Conservation (phyloP, 495 filamentous ascomycete species). For the Parmelia sp. region DNA sequence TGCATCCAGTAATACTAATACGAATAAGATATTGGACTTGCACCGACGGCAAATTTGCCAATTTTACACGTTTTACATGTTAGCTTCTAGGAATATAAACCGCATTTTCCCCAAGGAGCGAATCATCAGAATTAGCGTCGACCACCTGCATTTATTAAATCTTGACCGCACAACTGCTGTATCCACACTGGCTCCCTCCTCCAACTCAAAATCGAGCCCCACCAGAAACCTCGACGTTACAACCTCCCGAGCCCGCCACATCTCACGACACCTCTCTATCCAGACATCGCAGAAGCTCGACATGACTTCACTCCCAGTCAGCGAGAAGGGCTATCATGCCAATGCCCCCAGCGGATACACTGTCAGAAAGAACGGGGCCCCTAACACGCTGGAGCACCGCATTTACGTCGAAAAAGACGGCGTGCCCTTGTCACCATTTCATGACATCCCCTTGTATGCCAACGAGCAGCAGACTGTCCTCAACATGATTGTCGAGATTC, state of each 20-base stretch:
- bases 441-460: conserved; percentile 97
- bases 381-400: conserved; percentile 93
- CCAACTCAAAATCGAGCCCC: conserved; percentile 13
- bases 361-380: conserved; percentile 77
- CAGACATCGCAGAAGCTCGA: conserved; percentile 26
- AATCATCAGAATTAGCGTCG: neutral
- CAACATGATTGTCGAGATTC: conserved; percentile 99
- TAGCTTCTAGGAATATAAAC: neutral
- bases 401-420: conserved; percentile 98
- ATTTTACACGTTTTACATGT: conserved; percentile 8
- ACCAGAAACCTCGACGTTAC: conserved; percentile 27
- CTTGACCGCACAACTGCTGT: conserved; percentile 11
- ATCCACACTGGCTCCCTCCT: conserved; percentile 28
- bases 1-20: neutral
- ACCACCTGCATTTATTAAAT: neutral
- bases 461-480: conserved; percentile 87
- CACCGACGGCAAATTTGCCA: too few relatives aligned
- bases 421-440: conserved; percentile 86
- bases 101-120: neutral
- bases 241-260: conserved; percentile 46
- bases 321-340: conserved; percentile 44
- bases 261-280: conserved; percentile 48
- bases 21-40: neutral
- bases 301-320: conserved; percentile 37
- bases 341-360: conserved; percentile 50